Percentiles rank a stretch among this genome's conserved stretches.
Evolutionary conservation across 2,329 filamentous ascomycete species (phyloP).

Genomic region (Fusarium mundagurra): DNA sequence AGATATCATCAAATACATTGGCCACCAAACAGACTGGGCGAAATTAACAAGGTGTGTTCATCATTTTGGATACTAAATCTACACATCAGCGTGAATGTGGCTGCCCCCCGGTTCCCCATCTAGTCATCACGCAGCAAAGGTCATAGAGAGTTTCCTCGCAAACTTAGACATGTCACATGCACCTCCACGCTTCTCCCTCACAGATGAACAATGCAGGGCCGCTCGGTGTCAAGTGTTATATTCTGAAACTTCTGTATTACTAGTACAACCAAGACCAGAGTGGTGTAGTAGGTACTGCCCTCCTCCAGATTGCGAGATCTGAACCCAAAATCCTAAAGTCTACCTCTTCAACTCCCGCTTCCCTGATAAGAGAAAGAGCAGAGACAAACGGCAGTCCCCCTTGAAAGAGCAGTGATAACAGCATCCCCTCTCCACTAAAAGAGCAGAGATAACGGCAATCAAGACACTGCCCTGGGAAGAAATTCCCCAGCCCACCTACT

Average conservation of each 20-base stretch:
- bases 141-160: neutral
- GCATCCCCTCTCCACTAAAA: neutral
- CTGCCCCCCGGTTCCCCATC: neutral
- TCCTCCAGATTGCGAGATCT: neutral
- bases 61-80: accelerated
- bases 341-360: neutral
- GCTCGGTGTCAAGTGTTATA: neutral
- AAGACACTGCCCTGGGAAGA: neutral
- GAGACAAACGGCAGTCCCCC: neutral
- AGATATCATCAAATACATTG: neutral
- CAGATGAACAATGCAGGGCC: accelerated
- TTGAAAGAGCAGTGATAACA: neutral
- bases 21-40: no score
- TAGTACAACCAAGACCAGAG: neutral
- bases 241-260: neutral
- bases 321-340: neutral
- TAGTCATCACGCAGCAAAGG: neutral
- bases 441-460: neutral
- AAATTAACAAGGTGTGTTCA: no score
- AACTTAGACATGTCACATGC: neutral
- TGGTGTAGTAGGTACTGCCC: neutral
- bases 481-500: neutral
- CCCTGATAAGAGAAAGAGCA: no score
- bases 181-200: no score
- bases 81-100: neutral